phyloP scores from a whole-genome alignment of 441 rosid species.

The Euphorbia schlechtendalii region DNA sequence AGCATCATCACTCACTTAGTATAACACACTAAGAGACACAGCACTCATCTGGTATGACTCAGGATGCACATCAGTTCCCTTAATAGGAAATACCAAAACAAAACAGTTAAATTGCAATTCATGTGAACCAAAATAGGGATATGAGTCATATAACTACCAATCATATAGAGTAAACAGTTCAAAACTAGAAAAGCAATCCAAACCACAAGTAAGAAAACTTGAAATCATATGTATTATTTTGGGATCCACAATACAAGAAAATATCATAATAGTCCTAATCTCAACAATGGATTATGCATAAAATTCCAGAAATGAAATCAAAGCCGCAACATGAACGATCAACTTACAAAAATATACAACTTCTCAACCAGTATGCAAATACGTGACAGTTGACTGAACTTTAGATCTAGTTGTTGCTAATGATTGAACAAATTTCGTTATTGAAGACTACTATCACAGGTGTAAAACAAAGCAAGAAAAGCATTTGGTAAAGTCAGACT shows the following conservation, averaged over 20 bases:
- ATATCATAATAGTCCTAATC: background rate
- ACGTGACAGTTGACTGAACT: no score
- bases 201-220: background rate
- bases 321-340: background rate
- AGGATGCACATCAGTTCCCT: background rate
- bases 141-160: background rate
- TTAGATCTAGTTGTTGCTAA: no score
- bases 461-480: no score
- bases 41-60: background rate
- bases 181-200: background rate
- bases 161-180: background rate
- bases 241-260: background rate
- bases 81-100: no score
- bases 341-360: background rate
- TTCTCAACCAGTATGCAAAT: no score
- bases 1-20: constrained; percentile 1
- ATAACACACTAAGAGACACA: background rate
- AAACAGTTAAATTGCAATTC: no score
- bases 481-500: no score
- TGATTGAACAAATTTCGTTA: no score
- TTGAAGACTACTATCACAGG: no score
- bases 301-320: background rate
- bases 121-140: no score
- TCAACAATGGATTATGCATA: background rate
- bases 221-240: background rate